Base-by-base conservation (phyloP, 768 basidiomycete species). In the Termitomyces sp. region DNA sequence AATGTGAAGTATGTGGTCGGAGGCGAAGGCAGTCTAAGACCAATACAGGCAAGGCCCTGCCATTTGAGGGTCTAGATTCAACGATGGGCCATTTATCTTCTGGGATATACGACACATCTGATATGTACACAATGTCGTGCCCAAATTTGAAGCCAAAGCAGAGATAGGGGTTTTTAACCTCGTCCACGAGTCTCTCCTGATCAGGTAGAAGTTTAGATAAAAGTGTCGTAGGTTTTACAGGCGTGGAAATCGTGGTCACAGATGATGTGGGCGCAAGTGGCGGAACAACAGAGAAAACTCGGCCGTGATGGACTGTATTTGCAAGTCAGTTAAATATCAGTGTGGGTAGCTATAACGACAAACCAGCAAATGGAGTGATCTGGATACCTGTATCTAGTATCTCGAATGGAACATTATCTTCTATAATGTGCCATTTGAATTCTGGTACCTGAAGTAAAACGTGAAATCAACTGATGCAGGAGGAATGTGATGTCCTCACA, bases 61-160 rank as follows among this genome's bases (percentile, higher is more conserved):
- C 60, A 47, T 65, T 60, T 54, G 59, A 63, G 29, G 32, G 51
- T 52, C 64, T 62, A 17, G 68, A 66, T 56, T 72, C 68, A 56
- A 87, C 73, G 55, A 85, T 66, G 20, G 72, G 67, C 90, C 90
- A 92, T 45, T 86, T 82, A 40, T 83, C 79, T 8, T 89, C 84
- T 2, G 94, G 93, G 58, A 96, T 90, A 66, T 83, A 74, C 9
- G 89, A 92, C 46, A 88, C 90, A 71, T 97, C 95, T 32, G 89
- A 88, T 61, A 96, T 79, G 75, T 96, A 96, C 14, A 86, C 77
- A 50, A 96, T 73, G 36, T 81, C 74, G 40, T 87, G 76, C 66
- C 87, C 82, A 50, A 91, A 77, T 68, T 83, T 80, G 76, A 92
- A 92, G 34, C 87, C 90, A 67, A 87, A 81, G 68, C 83, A 87